Conservation (phyloP, 164 flowering plant species). For the Annona cherimola region DNA sequence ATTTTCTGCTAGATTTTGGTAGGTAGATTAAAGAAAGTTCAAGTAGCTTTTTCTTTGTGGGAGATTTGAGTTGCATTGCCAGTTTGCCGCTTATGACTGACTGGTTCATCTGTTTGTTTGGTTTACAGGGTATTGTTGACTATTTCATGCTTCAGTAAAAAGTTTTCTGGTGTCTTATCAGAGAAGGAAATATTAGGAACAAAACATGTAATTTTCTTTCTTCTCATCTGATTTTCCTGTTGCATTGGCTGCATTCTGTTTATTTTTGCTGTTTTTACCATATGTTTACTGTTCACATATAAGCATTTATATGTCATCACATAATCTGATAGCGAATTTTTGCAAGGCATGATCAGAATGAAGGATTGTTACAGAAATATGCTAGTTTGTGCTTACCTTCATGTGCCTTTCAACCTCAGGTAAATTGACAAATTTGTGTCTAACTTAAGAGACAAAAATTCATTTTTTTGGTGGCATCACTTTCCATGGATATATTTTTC, state of each 20-base stretch:
- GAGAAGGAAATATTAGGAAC: slow-evolving; percentile 80
- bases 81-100: slow-evolving; percentile 3
- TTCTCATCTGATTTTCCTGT: slow-evolving; percentile 1
- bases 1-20: slow-evolving; percentile 87
- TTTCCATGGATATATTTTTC: background rate
- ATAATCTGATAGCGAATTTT: slow-evolving; percentile 24
- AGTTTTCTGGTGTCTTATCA: slow-evolving; percentile 52
- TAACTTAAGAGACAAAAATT: slow-evolving; percentile 2
- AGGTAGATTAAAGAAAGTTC: background rate
- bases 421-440: slow-evolving; percentile 30
- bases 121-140: slow-evolving; percentile 67
- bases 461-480: background rate
- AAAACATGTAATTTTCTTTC: slow-evolving; percentile 46
- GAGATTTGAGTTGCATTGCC: background rate
- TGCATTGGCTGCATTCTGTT: background rate
- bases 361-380: slow-evolving; percentile 70
- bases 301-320: slow-evolving; percentile 2
- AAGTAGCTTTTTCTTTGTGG: background rate
- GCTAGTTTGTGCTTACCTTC: slow-evolving; percentile 44
- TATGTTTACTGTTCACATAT: background rate
- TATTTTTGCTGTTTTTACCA: background rate
- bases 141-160: slow-evolving; percentile 59
- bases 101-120: slow-evolving; percentile 12
- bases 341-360: slow-evolving; percentile 55
- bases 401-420: slow-evolving; percentile 42